Percentiles rank a stretch among this genome's conserved stretches.
These are phyloP conservation scores for Xylariaceae sp. DNA, from an alignment of 2,329 filamentous ascomycete genomes.

Conservation along the genomic window DNA sequence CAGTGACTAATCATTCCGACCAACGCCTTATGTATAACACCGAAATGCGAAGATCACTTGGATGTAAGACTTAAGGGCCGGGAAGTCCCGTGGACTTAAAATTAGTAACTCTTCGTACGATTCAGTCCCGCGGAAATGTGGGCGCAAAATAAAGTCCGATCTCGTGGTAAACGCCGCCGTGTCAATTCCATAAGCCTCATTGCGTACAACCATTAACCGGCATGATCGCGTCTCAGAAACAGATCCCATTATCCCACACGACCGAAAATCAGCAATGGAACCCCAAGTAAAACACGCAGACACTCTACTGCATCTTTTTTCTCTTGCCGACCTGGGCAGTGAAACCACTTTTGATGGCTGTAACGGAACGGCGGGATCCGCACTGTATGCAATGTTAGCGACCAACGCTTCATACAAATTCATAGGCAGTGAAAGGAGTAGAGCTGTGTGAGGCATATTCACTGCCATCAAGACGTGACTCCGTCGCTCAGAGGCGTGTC, in stretches of 20 bases:
- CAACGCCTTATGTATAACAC: no score
- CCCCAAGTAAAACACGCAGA: not conserved
- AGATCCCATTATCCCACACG: conserved; percentile 8
- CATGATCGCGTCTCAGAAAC: conserved; percentile 11
- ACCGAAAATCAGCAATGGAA: conserved; percentile 5
- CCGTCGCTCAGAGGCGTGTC: not conserved
- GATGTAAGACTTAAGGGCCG: not conserved
- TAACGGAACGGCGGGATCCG: conserved; percentile 78
- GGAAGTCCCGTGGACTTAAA: not conserved
- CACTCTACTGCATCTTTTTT: conserved; percentile 68
- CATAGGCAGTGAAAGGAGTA: no score
- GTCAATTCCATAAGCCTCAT: conserved; percentile 13
- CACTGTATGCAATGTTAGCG: conserved; percentile 37
- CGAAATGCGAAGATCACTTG: no score
- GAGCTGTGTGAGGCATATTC: not conserved
- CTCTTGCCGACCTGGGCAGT: conserved; percentile 98
- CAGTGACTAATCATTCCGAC: no score
- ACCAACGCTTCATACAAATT: not conserved
- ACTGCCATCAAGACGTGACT: no score
- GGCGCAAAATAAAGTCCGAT: not conserved
- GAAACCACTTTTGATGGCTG: conserved; percentile 99
- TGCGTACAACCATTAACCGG: conserved; percentile 8
- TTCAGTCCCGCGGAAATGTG: not conserved
- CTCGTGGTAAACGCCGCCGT: conserved; percentile 4
- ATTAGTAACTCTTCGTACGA: not conserved